Evolutionary conservation across 768 basidiomycete species (phyloP).

Genomic region (Pulveroboletus frians): DNA sequence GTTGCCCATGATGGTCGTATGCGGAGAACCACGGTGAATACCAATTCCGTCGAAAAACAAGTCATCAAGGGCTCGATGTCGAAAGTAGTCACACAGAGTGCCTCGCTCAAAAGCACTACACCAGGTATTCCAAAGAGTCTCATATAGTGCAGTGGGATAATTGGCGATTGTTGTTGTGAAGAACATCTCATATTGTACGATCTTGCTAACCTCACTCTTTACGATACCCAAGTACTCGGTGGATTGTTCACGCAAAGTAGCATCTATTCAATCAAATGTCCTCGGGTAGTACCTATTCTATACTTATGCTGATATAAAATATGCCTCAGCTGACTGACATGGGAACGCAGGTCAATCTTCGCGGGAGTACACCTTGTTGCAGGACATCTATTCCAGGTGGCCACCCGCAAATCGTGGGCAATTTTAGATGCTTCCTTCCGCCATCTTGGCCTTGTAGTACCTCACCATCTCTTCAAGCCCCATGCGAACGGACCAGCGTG

Average conservation of each 20-base stretch:
- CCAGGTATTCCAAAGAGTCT: constrained; percentile 11
- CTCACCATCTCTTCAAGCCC: constrained; percentile 93
- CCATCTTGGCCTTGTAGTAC: constrained; percentile 88
- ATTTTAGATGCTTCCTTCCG: constrained; percentile 68
- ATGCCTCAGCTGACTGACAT: neutral
- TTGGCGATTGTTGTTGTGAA: constrained; percentile 6
- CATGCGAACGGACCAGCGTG: constrained; percentile 88
- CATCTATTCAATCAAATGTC: constrained; percentile 9
- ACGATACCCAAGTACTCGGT: constrained; percentile 11
- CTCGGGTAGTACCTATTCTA: constrained; percentile 1
- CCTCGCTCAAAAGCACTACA: constrained; percentile 10
- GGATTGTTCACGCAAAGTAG: neutral
- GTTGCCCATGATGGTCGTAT: constrained; percentile 37
- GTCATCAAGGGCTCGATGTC: constrained; percentile 52
- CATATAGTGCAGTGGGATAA: constrained; percentile 1
- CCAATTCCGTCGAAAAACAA: constrained; percentile 42
- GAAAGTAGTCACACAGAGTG: constrained; percentile 39
- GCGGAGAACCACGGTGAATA: constrained; percentile 36
- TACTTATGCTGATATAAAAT: constrained; percentile 17
- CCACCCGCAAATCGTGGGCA: neutral
- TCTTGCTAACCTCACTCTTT: constrained; percentile 8
- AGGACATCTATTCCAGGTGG: too few relatives aligned
- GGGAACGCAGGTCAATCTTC: neutral
- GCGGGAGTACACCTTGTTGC: neutral
- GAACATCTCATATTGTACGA: constrained; percentile 12